Base-by-base conservation (phyloP, 202 grass and related monocot genomes). In the Cymbopogon flexuosus region DNA sequence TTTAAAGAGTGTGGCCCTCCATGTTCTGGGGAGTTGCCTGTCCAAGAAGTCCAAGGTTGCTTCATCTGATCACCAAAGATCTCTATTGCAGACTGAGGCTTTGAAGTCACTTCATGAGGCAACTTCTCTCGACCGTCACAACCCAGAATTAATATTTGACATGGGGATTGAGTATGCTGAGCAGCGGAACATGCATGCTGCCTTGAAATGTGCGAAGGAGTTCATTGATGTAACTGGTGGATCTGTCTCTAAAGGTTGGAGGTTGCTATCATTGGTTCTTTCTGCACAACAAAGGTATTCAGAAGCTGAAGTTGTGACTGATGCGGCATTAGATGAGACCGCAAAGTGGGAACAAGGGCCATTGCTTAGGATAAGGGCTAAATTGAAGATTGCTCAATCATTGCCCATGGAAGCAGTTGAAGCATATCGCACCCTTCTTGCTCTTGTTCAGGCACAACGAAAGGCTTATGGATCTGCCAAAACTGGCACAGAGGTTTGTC, bases 391-490 rank as follows among this genome's bases (percentile, higher is more conserved):
- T 56, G 89, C 84, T 60, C 92, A 88, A 69, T 91, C 90, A 36
- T 77, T 88, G 24, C 95, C 84, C 1, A 72, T 91, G 79, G 92
- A 98, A 89, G 95, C 92, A 58, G 80, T 91, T 39, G 95, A 90
- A 84, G 82, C 86, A 84, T 99, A 93, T 67, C 87, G 88, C 65
- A 36, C 83, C 39, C 81, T 99, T 59, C 92, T 99, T 84, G 96
- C 92, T 15, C 90, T 99, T 85, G 90, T 96, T 84, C 96, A 99
- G 78, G 96, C 96, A 85, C 96, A 99, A 63, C 80, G 82, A 64
- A 96, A 96, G 75, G 82, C 92, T 35, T 87, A 84, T 80, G 90
- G 88, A 72, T 68, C 84, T 84, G 31, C 72, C 30, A 99, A 87
- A 68, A 93, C 83, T 70, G 73, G 77, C 41, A 62, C 61, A 82